Percentiles rank a stretch among this genome's conserved stretches.
phyloP scores from a whole-genome alignment of 164 flowering plant genomes.

The Stephania cephalantha region DNA sequence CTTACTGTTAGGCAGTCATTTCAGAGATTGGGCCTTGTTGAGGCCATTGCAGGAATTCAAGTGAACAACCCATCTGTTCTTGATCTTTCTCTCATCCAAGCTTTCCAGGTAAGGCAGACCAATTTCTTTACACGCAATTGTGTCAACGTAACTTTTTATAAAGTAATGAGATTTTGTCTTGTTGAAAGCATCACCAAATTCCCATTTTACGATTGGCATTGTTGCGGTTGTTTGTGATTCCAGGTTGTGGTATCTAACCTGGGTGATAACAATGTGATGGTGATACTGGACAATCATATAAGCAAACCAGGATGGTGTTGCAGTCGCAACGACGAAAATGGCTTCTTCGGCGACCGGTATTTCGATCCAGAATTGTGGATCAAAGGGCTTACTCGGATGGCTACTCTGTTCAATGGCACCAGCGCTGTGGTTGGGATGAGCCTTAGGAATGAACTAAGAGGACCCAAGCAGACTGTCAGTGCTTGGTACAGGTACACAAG shows the following conservation, averaged over 20 bases:
- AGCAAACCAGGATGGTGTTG: slow-evolving; percentile 91
- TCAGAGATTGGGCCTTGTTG: slow-evolving; percentile 46
- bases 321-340: slow-evolving; percentile 64
- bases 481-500: slow-evolving; percentile 66
- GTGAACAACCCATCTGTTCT: slow-evolving; percentile 63
- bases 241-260: slow-evolving; percentile 72
- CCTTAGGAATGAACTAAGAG: slow-evolving; percentile 85
- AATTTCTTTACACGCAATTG: not conserved
- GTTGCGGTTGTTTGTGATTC: not conserved
- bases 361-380: slow-evolving; percentile 69
- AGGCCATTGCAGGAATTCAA: slow-evolving; percentile 51
- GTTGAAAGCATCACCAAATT: too few relatives aligned
- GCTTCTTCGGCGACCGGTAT: slow-evolving; percentile 75
- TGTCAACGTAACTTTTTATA: too few relatives aligned
- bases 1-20: slow-evolving; percentile 72
- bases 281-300: slow-evolving; percentile 79
- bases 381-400: slow-evolving; percentile 55
- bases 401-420: slow-evolving; percentile 47
- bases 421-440: slow-evolving; percentile 76
- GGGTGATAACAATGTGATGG: slow-evolving; percentile 57
- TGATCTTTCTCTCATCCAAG: slow-evolving; percentile 60
- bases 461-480: slow-evolving; percentile 50
- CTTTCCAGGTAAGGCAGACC: slow-evolving; percentile 51
- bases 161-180: not conserved
- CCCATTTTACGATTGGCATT: not conserved